phyloP scores from a whole-genome alignment of 441 rosid species.

The Brassica hybrid region DNA sequence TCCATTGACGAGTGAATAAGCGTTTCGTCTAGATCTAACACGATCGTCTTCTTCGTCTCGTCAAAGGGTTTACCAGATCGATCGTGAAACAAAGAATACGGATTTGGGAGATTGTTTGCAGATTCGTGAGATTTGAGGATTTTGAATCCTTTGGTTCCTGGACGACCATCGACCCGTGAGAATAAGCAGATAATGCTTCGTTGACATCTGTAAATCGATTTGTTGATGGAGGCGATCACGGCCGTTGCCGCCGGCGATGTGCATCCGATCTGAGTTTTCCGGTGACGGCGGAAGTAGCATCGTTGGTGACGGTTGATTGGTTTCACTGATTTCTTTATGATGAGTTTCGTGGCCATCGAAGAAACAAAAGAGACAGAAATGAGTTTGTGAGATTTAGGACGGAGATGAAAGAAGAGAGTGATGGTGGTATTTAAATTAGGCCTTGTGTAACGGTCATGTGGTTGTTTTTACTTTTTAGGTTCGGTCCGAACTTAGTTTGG shows the following conservation, averaged over 20 bases:
- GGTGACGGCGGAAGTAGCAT: constrained; percentile 43
- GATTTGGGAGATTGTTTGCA: background rate
- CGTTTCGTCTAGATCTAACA: constrained; percentile 92
- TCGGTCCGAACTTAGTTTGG: constrained; percentile 38
- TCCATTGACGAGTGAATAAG: constrained; percentile 73
- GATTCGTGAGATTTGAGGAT: constrained; percentile 44
- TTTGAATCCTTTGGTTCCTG: constrained; percentile 52
- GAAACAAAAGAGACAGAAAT: constrained; percentile 11
- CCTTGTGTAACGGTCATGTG: constrained; percentile 45
- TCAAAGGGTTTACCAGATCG: constrained; percentile 26
- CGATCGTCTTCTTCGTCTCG: constrained; percentile 59
- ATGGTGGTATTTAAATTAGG: constrained; percentile 42
- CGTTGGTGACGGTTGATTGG: constrained; percentile 30
- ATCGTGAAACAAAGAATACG: constrained; percentile 14
- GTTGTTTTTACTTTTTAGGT: constrained; percentile 35
- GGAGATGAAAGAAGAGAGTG: constrained; percentile 17
- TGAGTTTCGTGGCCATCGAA: constrained; percentile 44
- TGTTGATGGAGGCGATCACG: constrained; percentile 62
- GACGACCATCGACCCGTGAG: constrained; percentile 51
- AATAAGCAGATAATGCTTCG: constrained; percentile 66
- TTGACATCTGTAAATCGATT: constrained; percentile 58
- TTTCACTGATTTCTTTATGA: constrained; percentile 28
- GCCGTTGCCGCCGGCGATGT: constrained; percentile 37
- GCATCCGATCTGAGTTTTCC: constrained; percentile 46
- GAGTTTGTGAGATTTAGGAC: constrained; percentile 21